Percentiles rank a stretch among this genome's conserved stretches.
These are phyloP conservation scores for Lecanoromycetidae sp. DNA, from an alignment of 2,329 filamentous ascomycete genomes.

Conservation along the genomic window DNA sequence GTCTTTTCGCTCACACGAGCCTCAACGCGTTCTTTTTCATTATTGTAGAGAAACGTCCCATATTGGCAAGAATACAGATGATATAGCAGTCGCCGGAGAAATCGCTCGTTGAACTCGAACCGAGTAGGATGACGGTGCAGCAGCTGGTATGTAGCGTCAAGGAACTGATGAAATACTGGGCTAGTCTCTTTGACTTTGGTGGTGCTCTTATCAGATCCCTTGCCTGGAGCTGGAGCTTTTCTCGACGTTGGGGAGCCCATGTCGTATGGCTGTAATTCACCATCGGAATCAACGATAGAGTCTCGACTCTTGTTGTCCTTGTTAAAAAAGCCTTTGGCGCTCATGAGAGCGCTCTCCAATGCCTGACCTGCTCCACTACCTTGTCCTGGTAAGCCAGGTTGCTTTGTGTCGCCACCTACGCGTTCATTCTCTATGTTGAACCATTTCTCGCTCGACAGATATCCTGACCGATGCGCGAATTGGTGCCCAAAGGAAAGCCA, in stretches of 20 bases:
- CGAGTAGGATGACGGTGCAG: conserved; percentile 72
- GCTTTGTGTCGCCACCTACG: conserved; percentile 42
- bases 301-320: conserved; percentile 56
- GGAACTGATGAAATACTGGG: conserved; percentile 94
- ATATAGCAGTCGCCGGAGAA: conserved; percentile 77
- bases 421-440: conserved; percentile 75
- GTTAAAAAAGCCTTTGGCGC: conserved; percentile 82
- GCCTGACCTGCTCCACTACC: conserved; percentile 50
- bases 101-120: conserved; percentile 94
- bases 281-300: conserved; percentile 50
- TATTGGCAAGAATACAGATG: conserved; percentile 95
- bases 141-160: conserved; percentile 87
- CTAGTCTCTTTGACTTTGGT: conserved; percentile 85
- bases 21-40: conserved; percentile 73
- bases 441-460: conserved; percentile 84
- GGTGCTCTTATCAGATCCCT: conserved; percentile 46
- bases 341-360: conserved; percentile 72
- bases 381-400: conserved; percentile 29
- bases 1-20: conserved; percentile 57
- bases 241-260: conserved; percentile 30
- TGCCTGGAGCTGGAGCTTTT: conserved; percentile 27
- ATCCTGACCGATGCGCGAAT: conserved; percentile 86
- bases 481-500: conserved; percentile 97
- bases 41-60: conserved; percentile 92
- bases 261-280: conserved; percentile 38